Evolutionary conservation across 139 green algal species (phyloP).

Genomic region (Micractinium sp.): DNA sequence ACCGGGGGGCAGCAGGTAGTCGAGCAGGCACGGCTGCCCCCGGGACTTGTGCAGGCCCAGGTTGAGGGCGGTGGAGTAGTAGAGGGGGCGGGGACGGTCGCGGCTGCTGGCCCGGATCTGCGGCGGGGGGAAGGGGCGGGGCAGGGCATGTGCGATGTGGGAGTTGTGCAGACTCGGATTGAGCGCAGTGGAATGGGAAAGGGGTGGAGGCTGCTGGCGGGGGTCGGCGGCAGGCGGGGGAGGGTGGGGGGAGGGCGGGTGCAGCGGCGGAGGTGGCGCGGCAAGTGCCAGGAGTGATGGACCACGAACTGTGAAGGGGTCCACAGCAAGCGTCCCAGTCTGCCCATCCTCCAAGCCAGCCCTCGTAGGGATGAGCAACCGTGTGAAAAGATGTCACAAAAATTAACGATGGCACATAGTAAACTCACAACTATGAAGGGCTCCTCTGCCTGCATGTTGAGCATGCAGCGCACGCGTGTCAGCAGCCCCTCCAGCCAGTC

Average conservation of each 20-base stretch:
- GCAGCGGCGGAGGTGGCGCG: not conserved
- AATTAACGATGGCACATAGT: no score
- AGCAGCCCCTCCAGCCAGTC: constrained; percentile 60
- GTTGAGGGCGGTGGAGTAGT: constrained; percentile 75
- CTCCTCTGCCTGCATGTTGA: constrained; percentile 27
- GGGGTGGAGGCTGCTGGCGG: no score
- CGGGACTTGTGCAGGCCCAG: constrained; percentile 72
- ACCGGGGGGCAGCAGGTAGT: constrained; percentile 50
- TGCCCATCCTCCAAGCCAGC: not conserved
- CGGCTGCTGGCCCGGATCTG: constrained; percentile 32
- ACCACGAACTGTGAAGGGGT: no score
- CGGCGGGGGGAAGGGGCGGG: not conserved
- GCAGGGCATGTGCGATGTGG: not conserved
- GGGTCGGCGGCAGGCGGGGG: not conserved
- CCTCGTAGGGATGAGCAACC: no score
- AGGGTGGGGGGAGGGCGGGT: not conserved
- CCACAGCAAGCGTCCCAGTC: no score
- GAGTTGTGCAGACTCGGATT: no score
- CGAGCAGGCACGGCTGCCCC: constrained; percentile 72
- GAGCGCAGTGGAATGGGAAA: no score
- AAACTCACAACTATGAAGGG: constrained; percentile 34
- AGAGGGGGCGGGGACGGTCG: constrained; percentile 69
- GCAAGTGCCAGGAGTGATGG: not conserved
- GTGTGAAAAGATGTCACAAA: no score
- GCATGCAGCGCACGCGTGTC: constrained; percentile 29